Percentiles rank a stretch among this genome's conserved stretches.
phyloP scores from a whole-genome alignment of 768 basidiomycete genomes.

The Lentinus tigrinus region DNA sequence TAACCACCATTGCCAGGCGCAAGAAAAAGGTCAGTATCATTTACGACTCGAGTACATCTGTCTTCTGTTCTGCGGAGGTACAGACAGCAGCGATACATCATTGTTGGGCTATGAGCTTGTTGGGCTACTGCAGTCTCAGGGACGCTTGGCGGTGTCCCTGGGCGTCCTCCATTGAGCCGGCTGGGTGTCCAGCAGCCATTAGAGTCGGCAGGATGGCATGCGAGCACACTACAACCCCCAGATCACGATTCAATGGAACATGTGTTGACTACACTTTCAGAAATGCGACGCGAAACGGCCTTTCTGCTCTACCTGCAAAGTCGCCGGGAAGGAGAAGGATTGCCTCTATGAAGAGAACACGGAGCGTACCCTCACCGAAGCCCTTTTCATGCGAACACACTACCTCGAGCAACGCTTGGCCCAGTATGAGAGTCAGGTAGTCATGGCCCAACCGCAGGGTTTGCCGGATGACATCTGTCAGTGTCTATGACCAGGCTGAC shows the following conservation, averaged over 20 bases:
- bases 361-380: conserved; percentile 17
- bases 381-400: conserved; percentile 17
- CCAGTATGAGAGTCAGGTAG: conserved; percentile 11
- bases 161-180: too few relatives aligned
- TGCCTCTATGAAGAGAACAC: conserved; percentile 27
- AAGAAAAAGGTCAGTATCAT: conserved; percentile 24
- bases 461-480: neutral
- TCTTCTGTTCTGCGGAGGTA: neutral
- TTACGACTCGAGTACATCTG: neutral
- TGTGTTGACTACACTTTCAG: conserved; percentile 3
- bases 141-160: neutral
- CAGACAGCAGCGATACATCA: too few relatives aligned
- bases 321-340: conserved; percentile 23
- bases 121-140: too few relatives aligned
- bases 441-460: neutral
- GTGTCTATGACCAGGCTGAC: neutral
- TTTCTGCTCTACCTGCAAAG: conserved; percentile 23
- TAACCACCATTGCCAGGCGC: conserved; percentile 11
- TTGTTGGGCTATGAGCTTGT: too few relatives aligned
- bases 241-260: too few relatives aligned
- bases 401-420: conserved; percentile 22
- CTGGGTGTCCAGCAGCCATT: too few relatives aligned
- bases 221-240: too few relatives aligned
- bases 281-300: conserved; percentile 29
- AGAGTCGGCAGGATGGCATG: too few relatives aligned